Evolutionary conservation across 495 filamentous ascomycete genomes (phyloP), one percentile per base, ranked within the genome.

Genomic region (Penicillium paradoxum): DNA sequence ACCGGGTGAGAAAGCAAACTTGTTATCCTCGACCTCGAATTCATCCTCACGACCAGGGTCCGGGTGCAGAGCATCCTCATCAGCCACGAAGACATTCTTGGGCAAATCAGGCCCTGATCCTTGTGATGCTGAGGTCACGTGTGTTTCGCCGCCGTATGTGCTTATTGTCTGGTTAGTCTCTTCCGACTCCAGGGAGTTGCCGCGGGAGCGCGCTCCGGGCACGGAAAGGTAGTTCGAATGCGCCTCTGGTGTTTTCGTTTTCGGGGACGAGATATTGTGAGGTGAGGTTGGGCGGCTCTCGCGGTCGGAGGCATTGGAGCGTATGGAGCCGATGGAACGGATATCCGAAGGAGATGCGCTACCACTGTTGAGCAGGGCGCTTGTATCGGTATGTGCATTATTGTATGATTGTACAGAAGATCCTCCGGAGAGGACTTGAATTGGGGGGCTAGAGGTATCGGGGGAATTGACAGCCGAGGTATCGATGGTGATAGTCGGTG

Each of bases 271-370:
- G 45, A 95, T 70, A 71, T 96, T 95, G 68, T 95, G 91, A 0
- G 90, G 87, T 38, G 90, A 95, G 0, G 86, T 90, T n/a, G 90
- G 91, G 48, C 89, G 76, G 62, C 85, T 88, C 51, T 65, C 86
- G 60, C 74, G 80, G 56, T 90, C 89, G 40, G 89, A 90, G 46
- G 73, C 75, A 29, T 81, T 76, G 18, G 74, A 77, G 45, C 83
- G 80, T 33, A 84, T 70, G 32, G 70, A 73, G 6, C 62, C 74
- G 0, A 79, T 70, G 22, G 72, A 75, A 46, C 82, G 80, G 42
- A 79, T 63, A 45, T 91, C 86, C 7, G 80, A 75, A 39, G 81
- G 73, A 22, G 85, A 80, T 38, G 63, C 67, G 42, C 72, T 62
- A 60, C 71, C 74, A 53, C 65, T 76, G 41, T 65, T 70, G 3